Base-by-base conservation (phyloP, 495 filamentous ascomycete genomes). In the Talaromyces adpressus region DNA sequence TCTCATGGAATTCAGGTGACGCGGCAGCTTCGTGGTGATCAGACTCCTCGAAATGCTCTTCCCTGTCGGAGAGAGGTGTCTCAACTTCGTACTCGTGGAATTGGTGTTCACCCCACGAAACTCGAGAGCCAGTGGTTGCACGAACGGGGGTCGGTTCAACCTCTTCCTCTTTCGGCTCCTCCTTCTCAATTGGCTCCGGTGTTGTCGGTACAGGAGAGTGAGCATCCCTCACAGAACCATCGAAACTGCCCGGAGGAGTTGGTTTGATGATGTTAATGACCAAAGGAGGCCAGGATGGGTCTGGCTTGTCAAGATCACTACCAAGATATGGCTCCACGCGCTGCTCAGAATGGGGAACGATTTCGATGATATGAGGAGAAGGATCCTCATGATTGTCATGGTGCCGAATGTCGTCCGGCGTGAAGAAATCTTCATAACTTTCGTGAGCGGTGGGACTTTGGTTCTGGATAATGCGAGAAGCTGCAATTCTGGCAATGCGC, bases 81-180 rank as follows among this genome's bases (percentile, higher is more conserved):
- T 82, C 82, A 18, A 83, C 76, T 27, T 85, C 83, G 36, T 82
- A 85, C 68, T 84, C 84, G 59, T 85, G 82, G 6, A 82, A 87
- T 63, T 84, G 74, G 64, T 84, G 84, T 47, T 85, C 75, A 32
- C 84, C 84, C 85, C 85, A 87, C 9, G 79, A 85, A 8, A 87
- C 82, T 32, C 83, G 83, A 16, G 80, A 79, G n/a, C 74, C 72
- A 34, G 79, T 77, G 53, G 71, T 75, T 29, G 68, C 61, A 11
- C 71, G 69, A 60, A 73, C 68, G 6, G 70, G 64, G 6, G 63
- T 59, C 52, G 65, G 67, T 25, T 70, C 71, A 14, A 22, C 52
- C 45, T 63, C 64, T 61, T 41, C 36, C 36, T 71, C 63, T 52
- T 18, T 18, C 39, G 25, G 18, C 12, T 64, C 68, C 59, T 65